A percentile compares a stretch with the other conserved stretches of the same genome.
phyloP scores from a whole-genome alignment of 495 filamentous ascomycete species.

The Aspergillus diversus region DNA sequence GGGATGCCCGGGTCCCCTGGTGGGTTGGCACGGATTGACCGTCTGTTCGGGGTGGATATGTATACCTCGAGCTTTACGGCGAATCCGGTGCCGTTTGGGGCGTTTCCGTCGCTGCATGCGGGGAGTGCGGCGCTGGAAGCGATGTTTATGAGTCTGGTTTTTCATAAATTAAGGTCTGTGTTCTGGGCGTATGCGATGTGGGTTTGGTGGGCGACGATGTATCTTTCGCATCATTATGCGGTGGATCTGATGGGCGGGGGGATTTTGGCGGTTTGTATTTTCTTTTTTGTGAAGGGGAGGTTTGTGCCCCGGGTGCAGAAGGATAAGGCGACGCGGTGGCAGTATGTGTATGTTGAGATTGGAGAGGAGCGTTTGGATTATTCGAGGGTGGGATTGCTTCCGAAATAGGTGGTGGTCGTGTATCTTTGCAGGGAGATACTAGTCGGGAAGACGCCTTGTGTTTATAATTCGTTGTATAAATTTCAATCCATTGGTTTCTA shows the following conservation, averaged over 20 bases:
- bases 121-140: slow-evolving; percentile 83
- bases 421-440: too few species aligned
- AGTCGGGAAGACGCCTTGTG: too few species aligned
- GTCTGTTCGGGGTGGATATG: slow-evolving; percentile 82
- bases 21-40: slow-evolving; percentile 81
- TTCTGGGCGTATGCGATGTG: slow-evolving; percentile 81
- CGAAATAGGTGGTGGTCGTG: too few species aligned
- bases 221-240: slow-evolving; percentile 93
- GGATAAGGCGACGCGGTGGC: slow-evolving; percentile 86
- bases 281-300: slow-evolving; percentile 73
- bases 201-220: slow-evolving; percentile 98
- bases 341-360: slow-evolving; percentile 89
- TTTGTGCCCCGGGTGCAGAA: slow-evolving; percentile 79
- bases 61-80: slow-evolving; percentile 91
- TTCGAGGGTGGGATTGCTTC: neutral
- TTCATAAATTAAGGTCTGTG: slow-evolving; percentile 72
- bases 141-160: slow-evolving; percentile 85
- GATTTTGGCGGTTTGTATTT: slow-evolving; percentile 72
- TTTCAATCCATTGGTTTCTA: too few species aligned
- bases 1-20: slow-evolving; percentile 83
- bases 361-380: slow-evolving; percentile 50
- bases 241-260: slow-evolving; percentile 88
- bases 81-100: slow-evolving; percentile 88
- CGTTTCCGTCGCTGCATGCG: slow-evolving; percentile 89
- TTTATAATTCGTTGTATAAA: too few species aligned